Base-by-base conservation (phyloP, 2,329 filamentous ascomycete species). In the Myriosclerotinia curreyana region DNA sequence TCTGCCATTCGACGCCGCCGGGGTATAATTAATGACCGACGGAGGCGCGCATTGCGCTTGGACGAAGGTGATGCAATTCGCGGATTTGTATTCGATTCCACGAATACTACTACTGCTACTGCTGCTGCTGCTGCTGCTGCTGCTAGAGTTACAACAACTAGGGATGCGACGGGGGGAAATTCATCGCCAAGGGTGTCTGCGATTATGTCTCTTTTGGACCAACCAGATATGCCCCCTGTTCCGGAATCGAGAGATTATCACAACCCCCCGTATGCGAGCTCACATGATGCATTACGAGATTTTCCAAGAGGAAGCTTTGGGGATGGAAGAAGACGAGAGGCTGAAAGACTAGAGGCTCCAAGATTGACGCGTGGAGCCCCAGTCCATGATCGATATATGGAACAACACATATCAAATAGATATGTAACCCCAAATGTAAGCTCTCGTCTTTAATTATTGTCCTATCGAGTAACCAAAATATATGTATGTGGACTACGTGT, bases 1-100 rank as follows among this genome's bases (percentile, higher is more conserved):
- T 75, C 73, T 62, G 65, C 70, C 22, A 75, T 75, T 61, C 69
- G 73, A 60, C 67, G 74, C 56, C 67, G 31, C 44, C 14, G n/a
- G n/a, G 28, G 20, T 7, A 2, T 11, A 25, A 5, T 22, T 20
- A 11, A 34, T 22, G 42, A 28, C 34, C 20, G 31, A 5, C 28
- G 28, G 14, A 38, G 55, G n/a, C 28, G 42, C 28, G n/a, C 42
- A n/a, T 34, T 49, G 5, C 12, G 28, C 15, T 9, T 22, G 20
- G 55, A 59, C 44, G 40, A 48, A 17, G 9, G n/a, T 22, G n/a
- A 25, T 20, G 28, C 28, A 31, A 31, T 46, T 20, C 9, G 17
- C 20, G n/a, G 17, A 46, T 9, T 20, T 20, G 3, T n/a, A 46
- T 22, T 9, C 20, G 20, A 46, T 22, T n/a, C 20, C 42, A 46